These are phyloP conservation scores for Massarina eburnea DNA, from an alignment of 2,329 filamentous ascomycete genomes.

Conservation along the genomic window DNA sequence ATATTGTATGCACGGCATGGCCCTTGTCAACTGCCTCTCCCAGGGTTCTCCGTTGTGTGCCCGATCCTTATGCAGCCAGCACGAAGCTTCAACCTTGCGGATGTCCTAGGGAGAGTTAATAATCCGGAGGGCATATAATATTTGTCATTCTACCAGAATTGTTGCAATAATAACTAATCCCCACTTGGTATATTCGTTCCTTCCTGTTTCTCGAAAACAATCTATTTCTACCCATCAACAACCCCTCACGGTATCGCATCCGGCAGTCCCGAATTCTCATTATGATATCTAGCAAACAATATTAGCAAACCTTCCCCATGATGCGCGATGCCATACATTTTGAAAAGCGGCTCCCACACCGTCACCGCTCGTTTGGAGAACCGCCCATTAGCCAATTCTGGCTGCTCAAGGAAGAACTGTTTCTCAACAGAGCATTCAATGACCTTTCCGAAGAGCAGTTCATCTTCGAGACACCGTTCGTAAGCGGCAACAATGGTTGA, in stretches of 20 bases:
- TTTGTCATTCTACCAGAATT: constrained; percentile 4
- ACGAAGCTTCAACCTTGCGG: not conserved
- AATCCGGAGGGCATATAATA: not conserved
- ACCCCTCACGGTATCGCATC: constrained; percentile 34
- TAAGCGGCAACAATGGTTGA: constrained; percentile 51
- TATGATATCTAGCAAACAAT: constrained; percentile 35
- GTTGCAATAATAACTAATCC: no score
- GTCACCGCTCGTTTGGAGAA: constrained; percentile 48
- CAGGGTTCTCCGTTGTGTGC: not conserved
- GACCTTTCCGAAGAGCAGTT: constrained; percentile 46
- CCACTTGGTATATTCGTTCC: no score
- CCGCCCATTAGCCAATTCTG: constrained; percentile 45
- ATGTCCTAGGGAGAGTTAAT: not conserved
- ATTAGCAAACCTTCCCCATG: not conserved
- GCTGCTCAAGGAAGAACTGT: constrained; percentile 41
- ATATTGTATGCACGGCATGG: not conserved
- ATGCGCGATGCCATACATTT: constrained; percentile 24
- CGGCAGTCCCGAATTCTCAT: constrained; percentile 45
- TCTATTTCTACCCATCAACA: not conserved
- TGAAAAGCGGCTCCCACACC: constrained; percentile 55
- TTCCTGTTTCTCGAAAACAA: not conserved
- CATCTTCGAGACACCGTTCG: constrained; percentile 50
- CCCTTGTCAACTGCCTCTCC: not conserved
- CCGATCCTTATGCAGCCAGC: not conserved
- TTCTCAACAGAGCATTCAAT: constrained; percentile 51